Evolutionary conservation across 148 eudicot species (phyloP).

Genomic region (Camellia granthamiana): DNA sequence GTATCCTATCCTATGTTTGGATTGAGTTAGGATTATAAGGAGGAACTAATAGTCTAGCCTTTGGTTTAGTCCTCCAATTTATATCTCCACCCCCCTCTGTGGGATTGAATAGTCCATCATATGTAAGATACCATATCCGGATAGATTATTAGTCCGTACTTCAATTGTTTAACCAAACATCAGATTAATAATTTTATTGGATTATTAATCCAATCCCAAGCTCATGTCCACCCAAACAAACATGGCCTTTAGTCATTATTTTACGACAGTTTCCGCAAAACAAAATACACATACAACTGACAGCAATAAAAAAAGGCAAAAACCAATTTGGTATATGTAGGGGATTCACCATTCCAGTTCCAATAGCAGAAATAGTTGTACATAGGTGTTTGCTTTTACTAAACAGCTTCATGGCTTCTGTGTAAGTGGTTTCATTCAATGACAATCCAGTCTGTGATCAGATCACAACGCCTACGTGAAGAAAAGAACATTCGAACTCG

Average conservation of each 20-base stretch:
- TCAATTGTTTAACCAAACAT: too few species aligned
- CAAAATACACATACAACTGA: not conserved
- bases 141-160: too few species aligned
- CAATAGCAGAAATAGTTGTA: conserved; percentile 49
- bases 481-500: not conserved
- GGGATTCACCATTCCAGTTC: conserved; percentile 43
- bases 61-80: too few species aligned
- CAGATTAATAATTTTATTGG: too few species aligned
- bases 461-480: not conserved
- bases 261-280: not conserved
- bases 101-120: too few species aligned
- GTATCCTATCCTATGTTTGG: too few species aligned
- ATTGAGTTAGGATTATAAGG: too few species aligned
- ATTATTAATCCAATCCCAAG: too few species aligned
- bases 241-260: not conserved
- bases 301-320: not conserved
- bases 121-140: too few species aligned
- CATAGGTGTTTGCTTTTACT: conserved; percentile 48
- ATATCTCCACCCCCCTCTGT: too few species aligned
- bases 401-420: conserved; percentile 52
- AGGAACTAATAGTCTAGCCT: too few species aligned
- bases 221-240: too few species aligned
- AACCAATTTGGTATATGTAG: not conserved
- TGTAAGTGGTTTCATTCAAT: conserved; percentile 41
- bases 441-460: conserved; percentile 47